Base-by-base conservation (phyloP, 768 basidiomycete genomes). In the Cystobasidiopsis lactophilus region DNA sequence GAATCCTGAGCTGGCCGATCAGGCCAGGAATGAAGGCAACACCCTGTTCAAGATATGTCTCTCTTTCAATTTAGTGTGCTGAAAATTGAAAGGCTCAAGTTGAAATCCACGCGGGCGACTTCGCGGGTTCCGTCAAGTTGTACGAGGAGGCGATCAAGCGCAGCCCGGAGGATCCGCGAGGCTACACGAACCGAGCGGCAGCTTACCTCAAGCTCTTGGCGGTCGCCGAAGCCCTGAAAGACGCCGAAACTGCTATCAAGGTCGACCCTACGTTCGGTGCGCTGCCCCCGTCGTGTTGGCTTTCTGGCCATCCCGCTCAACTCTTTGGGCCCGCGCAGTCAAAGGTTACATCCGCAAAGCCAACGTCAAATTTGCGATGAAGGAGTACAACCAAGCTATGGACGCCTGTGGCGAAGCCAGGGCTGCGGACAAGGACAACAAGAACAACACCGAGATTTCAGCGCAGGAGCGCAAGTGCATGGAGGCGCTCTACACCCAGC, bases 101-200 rank as follows among this genome's bases (percentile, higher is more conserved):
- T 24, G 23, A 43, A 10, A 24, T 23, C 1, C 53, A 70, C 67
- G 66, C 69, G 2, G 91, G 86, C 19, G 79, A 91, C 66, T 98
- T 88, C 67, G 89, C 78, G 11, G 77, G 74, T 11, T 82, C 91
- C 0, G 89, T 98, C 60, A 86, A 84, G 70, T 71, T 74, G 37
- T 98, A 98, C 70, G 75, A 82, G 35, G 93, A 98, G 69, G 82
- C 85, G 57, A 93, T 96, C 74, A 95, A 95, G 71, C 80, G 93
- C 47, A 79, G 85, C 62, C 91, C 93, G 39, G 66, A 68, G 35
- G 93, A 98, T 64, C 75, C 91, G 14, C 74, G 80, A 58, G 88
- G 84, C 9, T 98, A 95, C 72, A 96, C 91, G 67, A 98, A 98
- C 71, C 80, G 93, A 46, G 86, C 93, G n/a, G 81, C 86, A 27